These are phyloP conservation scores for Patellaria atrata DNA, from an alignment of 495 filamentous ascomycete genomes.

Conservation along the genomic window DNA sequence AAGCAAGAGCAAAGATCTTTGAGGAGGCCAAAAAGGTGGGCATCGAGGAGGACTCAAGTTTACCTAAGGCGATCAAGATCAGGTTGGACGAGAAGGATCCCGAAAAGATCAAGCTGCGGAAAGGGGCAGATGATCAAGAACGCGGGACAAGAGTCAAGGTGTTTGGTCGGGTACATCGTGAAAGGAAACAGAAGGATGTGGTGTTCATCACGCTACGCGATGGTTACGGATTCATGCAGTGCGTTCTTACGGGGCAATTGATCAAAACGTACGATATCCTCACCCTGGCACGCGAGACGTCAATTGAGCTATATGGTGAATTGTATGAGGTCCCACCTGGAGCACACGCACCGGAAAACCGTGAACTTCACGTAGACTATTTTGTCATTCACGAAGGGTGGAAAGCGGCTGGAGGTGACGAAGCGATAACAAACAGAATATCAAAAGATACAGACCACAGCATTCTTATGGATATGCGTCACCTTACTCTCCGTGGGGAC, in stretches of 20 bases:
- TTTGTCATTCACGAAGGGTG: conserved; percentile 59
- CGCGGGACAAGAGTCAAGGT: conserved; percentile 71
- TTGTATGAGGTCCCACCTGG: conserved; percentile 71
- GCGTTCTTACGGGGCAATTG: conserved; percentile 67
- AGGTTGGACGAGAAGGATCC: conserved; percentile 44
- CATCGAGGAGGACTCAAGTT: conserved; percentile 62
- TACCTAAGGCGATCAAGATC: conserved; percentile 65
- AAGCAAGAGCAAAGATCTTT: conserved; percentile 48
- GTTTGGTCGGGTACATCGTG: conserved; percentile 70
- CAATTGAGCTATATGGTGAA: conserved; percentile 75
- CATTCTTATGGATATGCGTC: conserved; percentile 76
- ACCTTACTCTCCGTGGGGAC: conserved; percentile 84
- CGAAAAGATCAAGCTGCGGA: conserved; percentile 26
- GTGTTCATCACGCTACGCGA: conserved; percentile 80
- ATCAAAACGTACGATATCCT: conserved; percentile 87
- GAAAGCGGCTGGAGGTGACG: conserved; percentile 72
- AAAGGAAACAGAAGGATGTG: conserved; percentile 72
- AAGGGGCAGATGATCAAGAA: conserved; percentile 29
- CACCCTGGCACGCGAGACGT: conserved; percentile 77
- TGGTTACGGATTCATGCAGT: conserved; percentile 83
- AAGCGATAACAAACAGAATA: conserved; percentile 87
- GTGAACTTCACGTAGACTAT: conserved; percentile 91
- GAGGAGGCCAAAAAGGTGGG: conserved; percentile 83
- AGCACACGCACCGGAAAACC: conserved; percentile 66
- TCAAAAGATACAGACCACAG: conserved; percentile 64